Base-by-base conservation (phyloP, 192 early-diverging fungal genomes). In the Rhizophlyctis rosea region DNA sequence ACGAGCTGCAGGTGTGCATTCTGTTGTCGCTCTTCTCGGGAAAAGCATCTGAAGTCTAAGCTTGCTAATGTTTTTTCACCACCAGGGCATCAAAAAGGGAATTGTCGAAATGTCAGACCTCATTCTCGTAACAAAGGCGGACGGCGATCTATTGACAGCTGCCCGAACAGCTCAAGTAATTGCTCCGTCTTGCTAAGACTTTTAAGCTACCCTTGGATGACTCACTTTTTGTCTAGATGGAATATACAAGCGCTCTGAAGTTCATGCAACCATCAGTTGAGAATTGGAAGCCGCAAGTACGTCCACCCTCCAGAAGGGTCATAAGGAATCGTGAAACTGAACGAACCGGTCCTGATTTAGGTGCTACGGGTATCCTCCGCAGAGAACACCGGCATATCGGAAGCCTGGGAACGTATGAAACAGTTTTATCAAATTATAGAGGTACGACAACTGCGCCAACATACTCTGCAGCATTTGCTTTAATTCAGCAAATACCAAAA, bases 1-100 rank as follows among this genome's bases (percentile, higher is more conserved):
- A 93, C 72, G 91, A 93, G 67, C 77, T 93, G 50, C 91, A 93
- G n/a, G n/a, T n/a, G n/a, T n/a, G n/a, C n/a, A 70, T 80, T n/a
- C n/a, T n/a, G n/a, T n/a, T n/a, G n/a, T n/a, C n/a, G n/a, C n/a
- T n/a, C n/a, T n/a, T n/a, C n/a, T n/a, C n/a, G n/a, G n/a, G n/a
- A n/a, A n/a, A n/a, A n/a, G n/a, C n/a, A n/a, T n/a, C n/a, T n/a
- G n/a, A n/a, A n/a, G n/a, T n/a, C n/a, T n/a, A 76, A 69, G 27
- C 18, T 18, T 3, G 16, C 65, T n/a, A 13, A n/a, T 16, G 14
- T 11, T 52, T 2, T 24, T 13, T 16, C 18, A 25, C 5, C 60
- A 84, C n/a, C n/a, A n/a, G 81, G 91, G 91, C 5, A 82, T 93
- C 70, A 93, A 93, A 75, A 88, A 89, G 61, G 91, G 91, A 1